Evolutionary conservation across 2,329 filamentous ascomycete genomes (phyloP), one percentile per base, ranked within the genome.

Genomic region (Penicillium olsonii): DNA sequence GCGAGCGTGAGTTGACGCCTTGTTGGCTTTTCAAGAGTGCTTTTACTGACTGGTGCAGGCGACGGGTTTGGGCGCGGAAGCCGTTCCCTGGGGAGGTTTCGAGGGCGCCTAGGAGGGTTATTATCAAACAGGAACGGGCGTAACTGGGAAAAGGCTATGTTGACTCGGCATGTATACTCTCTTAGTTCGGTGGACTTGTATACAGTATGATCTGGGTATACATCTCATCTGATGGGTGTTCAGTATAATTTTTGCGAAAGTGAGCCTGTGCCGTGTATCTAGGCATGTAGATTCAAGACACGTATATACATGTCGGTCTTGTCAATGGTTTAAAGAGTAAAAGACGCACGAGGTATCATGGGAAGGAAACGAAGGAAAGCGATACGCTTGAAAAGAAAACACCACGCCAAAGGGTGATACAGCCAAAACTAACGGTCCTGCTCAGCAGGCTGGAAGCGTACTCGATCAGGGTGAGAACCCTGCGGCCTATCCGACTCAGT

Each of bases 51-150:
- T 35, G 17, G 1, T 41, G 4, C 27, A 59, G 57, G n/a, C 48
- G 55, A 38, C 42, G 57, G 7, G 53, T 60, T 31, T 60, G 57
- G 57, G 57, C 53, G 17, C 47, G 29, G 27, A 45, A 45, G 11
- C 26, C 39, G 18, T 50, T 37, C 2, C 38, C 34, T 10, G 26
- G 35, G 12, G 45, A 52, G 24, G 14, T 45, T 35, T 35, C 20
- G 19, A 33, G 18, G 7, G 19, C 5, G 10, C 10, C 43, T 15
- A 3, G 17, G 39, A 14, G 8, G 3, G 14, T 22, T 11, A 3
- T 11, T 34, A n/a, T 49, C 14, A 49, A 49, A 27, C 9, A 5
- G 17, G 46, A 49, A 19, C 19, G 14, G 9, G 12, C 38, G 14
- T 48, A 11, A n/a, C 29, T 29, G 15, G 20, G 18, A 18, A 35